Conservation (phyloP, 129 eudicot species). For the Cynara cardunculus region DNA sequence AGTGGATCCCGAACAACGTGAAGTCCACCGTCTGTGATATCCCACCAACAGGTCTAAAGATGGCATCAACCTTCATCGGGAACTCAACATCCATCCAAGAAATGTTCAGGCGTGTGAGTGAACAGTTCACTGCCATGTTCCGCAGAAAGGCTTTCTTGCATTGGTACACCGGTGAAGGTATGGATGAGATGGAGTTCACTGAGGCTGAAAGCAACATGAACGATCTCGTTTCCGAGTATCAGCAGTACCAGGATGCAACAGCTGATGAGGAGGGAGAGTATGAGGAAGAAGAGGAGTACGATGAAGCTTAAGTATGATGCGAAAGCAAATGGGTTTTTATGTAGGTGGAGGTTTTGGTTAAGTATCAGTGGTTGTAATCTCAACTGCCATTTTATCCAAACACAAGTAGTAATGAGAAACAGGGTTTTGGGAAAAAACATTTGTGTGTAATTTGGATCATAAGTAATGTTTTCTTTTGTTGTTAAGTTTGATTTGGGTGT, state of each 20-base stretch:
- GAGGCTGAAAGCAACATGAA: slow-evolving; percentile 71
- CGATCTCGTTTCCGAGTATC: slow-evolving; percentile 60
- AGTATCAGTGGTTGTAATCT: slow-evolving; percentile 39
- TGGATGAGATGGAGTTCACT: slow-evolving; percentile 74
- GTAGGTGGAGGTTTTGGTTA: slow-evolving; percentile 12
- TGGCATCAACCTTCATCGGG: slow-evolving; percentile 63
- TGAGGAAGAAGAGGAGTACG: slow-evolving; percentile 55
- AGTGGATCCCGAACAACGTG: slow-evolving; percentile 66
- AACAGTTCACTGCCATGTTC: slow-evolving; percentile 69
- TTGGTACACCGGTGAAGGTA: slow-evolving; percentile 71
- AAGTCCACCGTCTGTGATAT: slow-evolving; percentile 68
- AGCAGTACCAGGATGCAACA: slow-evolving; percentile 71
- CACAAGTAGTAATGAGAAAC: slow-evolving; percentile 5
- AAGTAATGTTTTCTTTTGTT: background rate
- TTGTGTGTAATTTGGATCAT: slow-evolving; percentile 12
- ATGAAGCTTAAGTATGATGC: slow-evolving; percentile 29
- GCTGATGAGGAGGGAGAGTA: slow-evolving; percentile 57
- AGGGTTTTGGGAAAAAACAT: background rate
- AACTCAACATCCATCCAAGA: slow-evolving; percentile 70
- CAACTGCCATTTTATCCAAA: slow-evolving; percentile 17
- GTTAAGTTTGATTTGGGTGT: background rate
- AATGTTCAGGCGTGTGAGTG: slow-evolving; percentile 71
- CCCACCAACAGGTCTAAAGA: slow-evolving; percentile 58
- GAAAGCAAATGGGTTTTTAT: background rate
- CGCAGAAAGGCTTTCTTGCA: slow-evolving; percentile 72